Conservation (phyloP, 345 rosid species). For the Arabis hirsuta region DNA sequence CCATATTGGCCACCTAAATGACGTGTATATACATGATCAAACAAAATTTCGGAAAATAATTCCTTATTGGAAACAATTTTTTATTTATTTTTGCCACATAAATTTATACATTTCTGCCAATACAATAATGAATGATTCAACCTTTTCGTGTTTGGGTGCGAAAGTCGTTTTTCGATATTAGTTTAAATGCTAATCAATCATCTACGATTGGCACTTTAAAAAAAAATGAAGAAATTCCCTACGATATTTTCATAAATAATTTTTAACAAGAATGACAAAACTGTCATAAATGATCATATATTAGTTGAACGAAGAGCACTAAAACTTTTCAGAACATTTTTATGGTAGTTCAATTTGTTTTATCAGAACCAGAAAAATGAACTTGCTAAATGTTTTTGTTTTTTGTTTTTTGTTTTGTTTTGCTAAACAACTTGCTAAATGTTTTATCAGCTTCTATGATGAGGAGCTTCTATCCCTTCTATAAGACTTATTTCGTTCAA, state of each 20-base stretch:
- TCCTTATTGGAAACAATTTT: background rate
- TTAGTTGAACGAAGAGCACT: too few relatives aligned
- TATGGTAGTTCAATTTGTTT: too few relatives aligned
- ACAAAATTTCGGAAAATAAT: background rate
- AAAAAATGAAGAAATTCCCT: background rate
- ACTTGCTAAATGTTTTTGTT: too few relatives aligned
- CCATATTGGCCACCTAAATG: constrained; percentile 12
- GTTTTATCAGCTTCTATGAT: too few relatives aligned
- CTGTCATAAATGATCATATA: too few relatives aligned
- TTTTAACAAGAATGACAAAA: too few relatives aligned
- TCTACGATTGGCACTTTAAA: background rate
- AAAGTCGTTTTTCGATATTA: background rate
- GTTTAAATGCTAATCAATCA: constrained; percentile 7
- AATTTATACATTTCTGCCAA: background rate
- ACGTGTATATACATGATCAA: constrained; percentile 29
- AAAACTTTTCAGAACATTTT: background rate
- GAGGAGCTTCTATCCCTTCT: too few relatives aligned
- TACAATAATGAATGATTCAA: background rate
- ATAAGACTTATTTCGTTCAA: too few relatives aligned
- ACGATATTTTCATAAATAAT: background rate
- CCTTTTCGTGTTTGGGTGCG: background rate
- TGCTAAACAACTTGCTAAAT: too few relatives aligned
- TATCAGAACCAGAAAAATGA: too few relatives aligned
- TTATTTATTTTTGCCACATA: background rate
- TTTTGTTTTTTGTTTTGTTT: too few relatives aligned